Conservation (phyloP, 345 rosid species). For the Salix purpurea region DNA sequence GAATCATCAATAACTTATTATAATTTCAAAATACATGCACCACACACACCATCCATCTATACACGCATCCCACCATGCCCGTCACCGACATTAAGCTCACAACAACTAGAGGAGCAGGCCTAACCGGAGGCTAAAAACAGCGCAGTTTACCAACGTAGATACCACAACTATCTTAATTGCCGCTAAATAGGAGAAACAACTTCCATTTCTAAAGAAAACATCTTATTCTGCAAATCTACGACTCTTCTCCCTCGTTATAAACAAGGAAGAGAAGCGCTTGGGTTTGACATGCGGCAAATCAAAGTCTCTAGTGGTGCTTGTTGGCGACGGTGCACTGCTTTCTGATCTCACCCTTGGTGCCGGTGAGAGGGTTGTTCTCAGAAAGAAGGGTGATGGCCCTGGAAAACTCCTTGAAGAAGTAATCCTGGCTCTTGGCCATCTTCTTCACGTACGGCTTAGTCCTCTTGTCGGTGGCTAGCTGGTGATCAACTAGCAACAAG, state of each 20-base stretch:
- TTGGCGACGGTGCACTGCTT: slow-evolving; percentile 80
- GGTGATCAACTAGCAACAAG: slow-evolving; percentile 79
- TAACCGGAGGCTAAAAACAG: background rate
- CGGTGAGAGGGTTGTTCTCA: slow-evolving; percentile 94
- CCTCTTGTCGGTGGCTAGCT: slow-evolving; percentile 75
- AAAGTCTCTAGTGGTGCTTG: slow-evolving; percentile 56
- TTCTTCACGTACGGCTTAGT: slow-evolving; percentile 88
- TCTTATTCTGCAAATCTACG: slow-evolving; percentile 28
- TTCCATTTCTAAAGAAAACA: slow-evolving; percentile 4
- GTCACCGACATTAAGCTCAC: background rate
- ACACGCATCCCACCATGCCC: slow-evolving; percentile 3
- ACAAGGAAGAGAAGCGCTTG: slow-evolving; percentile 6
- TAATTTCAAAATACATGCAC: slow-evolving; percentile 21
- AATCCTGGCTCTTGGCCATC: slow-evolving; percentile 89
- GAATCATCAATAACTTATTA: slow-evolving; percentile 17
- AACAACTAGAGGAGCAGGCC: slow-evolving; percentile 6
- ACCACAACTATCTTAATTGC: slow-evolving; percentile 1
- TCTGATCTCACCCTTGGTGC: slow-evolving; percentile 85
- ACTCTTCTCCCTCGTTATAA: slow-evolving; percentile 14
- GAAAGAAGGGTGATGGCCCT: slow-evolving; percentile 79
- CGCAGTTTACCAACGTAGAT: background rate
- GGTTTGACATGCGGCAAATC: background rate
- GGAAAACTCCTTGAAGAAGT: slow-evolving; percentile 88
- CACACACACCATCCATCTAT: slow-evolving; percentile 27
- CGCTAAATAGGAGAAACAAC: background rate